These are phyloP conservation scores for Monilinia fructicola DNA, from an alignment of 2,329 filamentous ascomycete species.

Conservation along the genomic window DNA sequence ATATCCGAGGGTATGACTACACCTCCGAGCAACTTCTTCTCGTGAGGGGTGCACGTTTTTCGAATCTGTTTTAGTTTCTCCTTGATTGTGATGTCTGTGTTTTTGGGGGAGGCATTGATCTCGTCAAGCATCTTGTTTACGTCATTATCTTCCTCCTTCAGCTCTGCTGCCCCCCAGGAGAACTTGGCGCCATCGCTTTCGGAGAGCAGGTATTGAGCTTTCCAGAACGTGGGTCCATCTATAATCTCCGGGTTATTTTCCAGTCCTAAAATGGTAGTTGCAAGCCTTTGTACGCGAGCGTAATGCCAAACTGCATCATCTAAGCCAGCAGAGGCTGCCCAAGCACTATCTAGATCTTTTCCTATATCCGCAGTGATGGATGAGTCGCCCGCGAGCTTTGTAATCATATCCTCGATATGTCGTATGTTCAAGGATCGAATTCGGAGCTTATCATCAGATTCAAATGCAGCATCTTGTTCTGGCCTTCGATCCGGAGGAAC, in stretches of 20 bases:
- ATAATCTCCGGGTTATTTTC: constrained; percentile 35
- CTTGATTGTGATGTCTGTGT: constrained; percentile 41
- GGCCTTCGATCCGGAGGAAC: constrained; percentile 50
- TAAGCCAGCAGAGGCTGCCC: constrained; percentile 43
- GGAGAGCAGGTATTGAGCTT: constrained; percentile 46
- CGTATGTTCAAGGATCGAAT: constrained; percentile 60
- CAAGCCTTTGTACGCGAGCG: constrained; percentile 60
- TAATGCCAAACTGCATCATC: constrained; percentile 57
- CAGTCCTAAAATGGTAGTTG: constrained; percentile 51
- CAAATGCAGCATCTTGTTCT: constrained; percentile 44
- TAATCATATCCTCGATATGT: constrained; percentile 63
- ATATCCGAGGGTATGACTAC: constrained; percentile 81
- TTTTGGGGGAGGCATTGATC: constrained; percentile 37
- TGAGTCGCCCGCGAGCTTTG: constrained; percentile 35
- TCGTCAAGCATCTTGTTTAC: constrained; percentile 34
- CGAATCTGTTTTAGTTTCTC: constrained; percentile 50
- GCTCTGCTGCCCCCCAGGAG: constrained; percentile 44
- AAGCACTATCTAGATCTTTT: constrained; percentile 34
- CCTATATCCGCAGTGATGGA: constrained; percentile 34
- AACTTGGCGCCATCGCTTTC: constrained; percentile 51
- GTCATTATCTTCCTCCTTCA: constrained; percentile 43
- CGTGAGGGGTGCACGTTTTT: constrained; percentile 68
- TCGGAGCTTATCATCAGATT: constrained; percentile 49
- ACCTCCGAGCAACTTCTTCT: constrained; percentile 77
- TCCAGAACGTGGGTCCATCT: constrained; percentile 41